Conservation (phyloP, 2,329 filamentous ascomycete species). For the Trichophyton mentagrophytes region DNA sequence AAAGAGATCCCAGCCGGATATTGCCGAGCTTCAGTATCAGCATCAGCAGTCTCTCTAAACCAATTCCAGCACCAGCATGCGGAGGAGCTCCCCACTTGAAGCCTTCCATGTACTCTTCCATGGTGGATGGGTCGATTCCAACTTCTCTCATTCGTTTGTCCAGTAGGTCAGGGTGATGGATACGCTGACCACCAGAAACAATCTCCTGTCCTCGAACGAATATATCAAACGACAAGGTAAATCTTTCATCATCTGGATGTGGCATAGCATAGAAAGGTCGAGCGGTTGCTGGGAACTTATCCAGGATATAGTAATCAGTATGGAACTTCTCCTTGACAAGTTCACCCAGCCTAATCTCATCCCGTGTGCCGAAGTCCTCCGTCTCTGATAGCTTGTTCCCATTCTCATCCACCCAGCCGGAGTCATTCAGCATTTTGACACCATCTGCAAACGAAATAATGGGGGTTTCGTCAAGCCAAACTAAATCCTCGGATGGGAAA, state of each 20-base stretch:
- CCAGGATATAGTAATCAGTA: conserved; percentile 86
- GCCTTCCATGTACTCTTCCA: conserved; percentile 81
- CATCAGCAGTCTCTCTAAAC: conserved; percentile 77
- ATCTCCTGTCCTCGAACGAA: conserved; percentile 91
- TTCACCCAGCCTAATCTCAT: conserved; percentile 74
- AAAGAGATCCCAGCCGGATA: conserved; percentile 76
- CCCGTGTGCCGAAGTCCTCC: conserved; percentile 72
- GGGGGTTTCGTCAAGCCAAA: conserved; percentile 76
- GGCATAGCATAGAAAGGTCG: conserved; percentile 88
- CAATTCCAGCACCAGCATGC: conserved; percentile 81
- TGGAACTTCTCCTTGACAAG: conserved; percentile 74
- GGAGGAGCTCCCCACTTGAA: conserved; percentile 83
- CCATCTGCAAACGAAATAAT: conserved; percentile 69
- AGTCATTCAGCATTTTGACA: conserved; percentile 65
- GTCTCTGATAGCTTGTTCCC: conserved; percentile 56
- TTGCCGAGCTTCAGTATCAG: conserved; percentile 76
- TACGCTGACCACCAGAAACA: conserved; percentile 82
- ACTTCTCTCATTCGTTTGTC: conserved; percentile 61
- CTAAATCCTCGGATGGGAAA: conserved; percentile 74
- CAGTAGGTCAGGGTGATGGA: conserved; percentile 66
- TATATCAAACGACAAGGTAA: conserved; percentile 90
- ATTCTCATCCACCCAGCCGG: conserved; percentile 64
- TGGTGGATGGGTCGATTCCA: conserved; percentile 64
- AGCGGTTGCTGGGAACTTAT: conserved; percentile 77
- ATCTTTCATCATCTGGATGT: conserved; percentile 53